These are phyloP conservation scores for Peronospora destructor DNA, from an alignment of 352 stramenopile species.

Conservation along the genomic window DNA sequence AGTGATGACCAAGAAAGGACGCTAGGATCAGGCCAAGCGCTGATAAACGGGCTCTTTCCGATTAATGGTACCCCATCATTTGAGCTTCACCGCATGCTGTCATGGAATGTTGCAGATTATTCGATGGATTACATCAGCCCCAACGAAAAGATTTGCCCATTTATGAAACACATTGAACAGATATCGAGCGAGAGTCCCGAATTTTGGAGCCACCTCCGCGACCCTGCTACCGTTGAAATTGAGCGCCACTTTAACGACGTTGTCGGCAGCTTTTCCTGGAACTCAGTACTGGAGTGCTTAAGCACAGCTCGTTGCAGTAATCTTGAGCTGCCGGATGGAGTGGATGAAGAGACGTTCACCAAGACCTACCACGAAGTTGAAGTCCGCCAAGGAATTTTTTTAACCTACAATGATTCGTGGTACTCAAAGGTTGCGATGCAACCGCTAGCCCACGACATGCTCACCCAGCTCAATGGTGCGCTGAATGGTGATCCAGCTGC, in stretches of 20 bases:
- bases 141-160: slow-evolving; percentile 72
- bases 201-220: slow-evolving; percentile 45
- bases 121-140: slow-evolving; percentile 73
- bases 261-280: slow-evolving; percentile 79
- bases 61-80: slow-evolving; percentile 38
- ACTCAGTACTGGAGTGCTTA: slow-evolving; percentile 71
- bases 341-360: slow-evolving; percentile 70
- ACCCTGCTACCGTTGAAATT: slow-evolving; percentile 39
- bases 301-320: slow-evolving; percentile 78
- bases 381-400: slow-evolving; percentile 47
- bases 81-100: slow-evolving; percentile 58
- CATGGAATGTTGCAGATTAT: slow-evolving; percentile 71
- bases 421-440: slow-evolving; percentile 83
- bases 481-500: slow-evolving; percentile 34
- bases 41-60: slow-evolving; percentile 77
- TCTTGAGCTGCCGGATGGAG: slow-evolving; percentile 45
- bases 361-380: slow-evolving; percentile 77
- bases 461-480: slow-evolving; percentile 46
- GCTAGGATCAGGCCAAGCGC: slow-evolving; percentile 70
- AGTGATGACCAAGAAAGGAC: slow-evolving; percentile 83
- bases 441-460: slow-evolving; percentile 65
- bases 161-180: slow-evolving; percentile 66
- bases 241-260: slow-evolving; percentile 51
- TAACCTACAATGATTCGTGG: slow-evolving; percentile 76
- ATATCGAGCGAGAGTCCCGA: slow-evolving; percentile 47